Conservation (phyloP, 1,139 yeast species). For the Scheffersomyces lignicola region DNA sequence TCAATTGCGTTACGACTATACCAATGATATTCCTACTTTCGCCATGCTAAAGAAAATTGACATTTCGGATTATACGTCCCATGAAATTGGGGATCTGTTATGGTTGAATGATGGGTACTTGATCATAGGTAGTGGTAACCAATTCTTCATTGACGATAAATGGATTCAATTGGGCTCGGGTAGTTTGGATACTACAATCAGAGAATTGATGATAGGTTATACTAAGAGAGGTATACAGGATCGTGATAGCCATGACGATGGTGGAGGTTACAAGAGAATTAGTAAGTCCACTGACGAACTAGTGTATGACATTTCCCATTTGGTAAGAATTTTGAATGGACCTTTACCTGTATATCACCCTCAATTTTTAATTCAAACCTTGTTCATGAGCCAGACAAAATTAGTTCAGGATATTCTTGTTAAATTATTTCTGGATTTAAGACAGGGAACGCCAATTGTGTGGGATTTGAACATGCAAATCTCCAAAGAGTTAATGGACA, state of each 20-base stretch:
- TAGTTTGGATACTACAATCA: slow-evolving; percentile 34
- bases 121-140: slow-evolving; percentile 88
- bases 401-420: slow-evolving; percentile 61
- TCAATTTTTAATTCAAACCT: slow-evolving; percentile 75
- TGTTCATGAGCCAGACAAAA: slow-evolving; percentile 61
- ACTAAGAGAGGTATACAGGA: slow-evolving; percentile 22
- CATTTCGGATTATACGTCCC: slow-evolving; percentile 69
- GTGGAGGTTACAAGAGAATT: slow-evolving; percentile 17
- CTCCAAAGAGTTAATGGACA: slow-evolving; percentile 16
- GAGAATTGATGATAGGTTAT: slow-evolving; percentile 53
- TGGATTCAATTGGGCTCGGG: slow-evolving; percentile 38
- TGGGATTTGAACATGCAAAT: slow-evolving; percentile 41
- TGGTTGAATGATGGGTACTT: slow-evolving; percentile 82
- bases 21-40: slow-evolving; percentile 76
- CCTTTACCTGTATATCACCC: slow-evolving; percentile 93
- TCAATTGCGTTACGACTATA: slow-evolving; percentile 84
- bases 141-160: slow-evolving; percentile 78
- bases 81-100: slow-evolving; percentile 81
- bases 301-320: slow-evolving; percentile 41
- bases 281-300: slow-evolving; percentile 19
- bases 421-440: slow-evolving; percentile 48
- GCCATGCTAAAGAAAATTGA: slow-evolving; percentile 74
- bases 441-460: slow-evolving; percentile 34
- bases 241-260: slow-evolving; percentile 26
- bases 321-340: slow-evolving; percentile 80